Base-by-base conservation (phyloP, 192 early-diverging fungal genomes). In the Coemansia sp. region DNA sequence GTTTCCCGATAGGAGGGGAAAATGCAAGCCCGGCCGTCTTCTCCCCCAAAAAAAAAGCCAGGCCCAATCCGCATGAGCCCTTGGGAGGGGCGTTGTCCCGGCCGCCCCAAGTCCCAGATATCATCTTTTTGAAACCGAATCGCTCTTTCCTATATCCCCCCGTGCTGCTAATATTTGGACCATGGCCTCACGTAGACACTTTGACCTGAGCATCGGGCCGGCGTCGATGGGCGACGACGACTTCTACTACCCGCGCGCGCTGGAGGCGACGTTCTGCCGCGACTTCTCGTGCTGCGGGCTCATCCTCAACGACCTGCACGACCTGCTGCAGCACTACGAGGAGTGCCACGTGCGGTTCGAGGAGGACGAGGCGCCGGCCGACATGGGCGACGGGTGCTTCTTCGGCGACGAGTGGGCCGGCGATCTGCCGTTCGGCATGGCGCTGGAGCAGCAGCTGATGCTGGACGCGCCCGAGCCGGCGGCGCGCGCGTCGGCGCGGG, bases 201-300 rank as follows among this genome's bases (percentile, higher is more conserved):
- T 64, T 42, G 68, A 71, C 43, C 62, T 71, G 14, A 40, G 51
- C 51, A 59, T 71, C 34, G 56, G 56, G 50, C 11, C 45, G 30
- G 21, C 61, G 20, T 34, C 55, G 12, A 31, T 54, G 26, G 60
- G 31, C n/a, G 67, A 70, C 60, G 77, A 75, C 31, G 71, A 79
- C 60, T 70, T 75, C 21, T 70, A 77, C 49, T 83, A 84, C 19
- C 76, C 82, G 25, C 84, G 82, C 55, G 86, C 86, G 49, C 82
- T 95, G 8, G 93, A 97, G 67, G 86, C 87, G 72, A 81, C 83
- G 43, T 97, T 92, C 72, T 95, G 93, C 76, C 89, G 90, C 70
- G 90, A 98, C 84, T 98, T 95, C 62, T 81, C 81, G 45, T 98
- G 95, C 82, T 98, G 95, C 63, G 95, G 94, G 22, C 81, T 91